Evolutionary conservation across 306 rosid genomes (phyloP).

Genomic region (Corylus heterophylla): DNA sequence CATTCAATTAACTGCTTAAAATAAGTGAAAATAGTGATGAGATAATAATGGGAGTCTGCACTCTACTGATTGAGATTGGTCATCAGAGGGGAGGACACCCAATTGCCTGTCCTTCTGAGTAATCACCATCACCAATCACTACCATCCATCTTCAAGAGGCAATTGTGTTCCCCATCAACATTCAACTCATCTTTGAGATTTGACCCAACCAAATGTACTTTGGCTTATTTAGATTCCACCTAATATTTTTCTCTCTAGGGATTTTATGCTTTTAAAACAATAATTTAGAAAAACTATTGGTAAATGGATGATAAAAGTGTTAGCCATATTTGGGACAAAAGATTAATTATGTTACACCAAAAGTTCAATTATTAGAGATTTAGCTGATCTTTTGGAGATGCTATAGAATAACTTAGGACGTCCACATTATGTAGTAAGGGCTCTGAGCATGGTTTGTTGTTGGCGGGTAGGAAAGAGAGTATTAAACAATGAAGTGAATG

Average conservation of each 20-base stretch:
- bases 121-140: background rate
- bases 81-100: background rate
- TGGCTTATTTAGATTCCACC: background rate
- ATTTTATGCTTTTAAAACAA: too few species aligned
- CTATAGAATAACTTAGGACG: too few species aligned
- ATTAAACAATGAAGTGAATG: too few species aligned
- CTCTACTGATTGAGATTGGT: slow-evolving; percentile 10
- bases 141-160: background rate
- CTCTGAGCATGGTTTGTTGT: too few species aligned
- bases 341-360: too few species aligned
- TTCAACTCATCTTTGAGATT: background rate
- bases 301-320: too few species aligned
- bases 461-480: too few species aligned
- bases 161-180: background rate
- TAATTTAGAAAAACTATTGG: too few species aligned
- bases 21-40: background rate
- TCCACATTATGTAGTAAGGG: too few species aligned
- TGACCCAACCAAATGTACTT: background rate
- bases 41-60: slow-evolving; percentile 9
- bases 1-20: background rate
- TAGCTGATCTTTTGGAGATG: too few species aligned
- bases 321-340: too few species aligned
- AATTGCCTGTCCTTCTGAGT: background rate
- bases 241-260: background rate
- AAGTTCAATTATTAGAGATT: too few species aligned